Percentiles rank a stretch among this genome's conserved stretches.
These are phyloP conservation scores for Nannizzia gypsea DNA, from an alignment of 2,329 filamentous ascomycete genomes.

Conservation along the genomic window DNA sequence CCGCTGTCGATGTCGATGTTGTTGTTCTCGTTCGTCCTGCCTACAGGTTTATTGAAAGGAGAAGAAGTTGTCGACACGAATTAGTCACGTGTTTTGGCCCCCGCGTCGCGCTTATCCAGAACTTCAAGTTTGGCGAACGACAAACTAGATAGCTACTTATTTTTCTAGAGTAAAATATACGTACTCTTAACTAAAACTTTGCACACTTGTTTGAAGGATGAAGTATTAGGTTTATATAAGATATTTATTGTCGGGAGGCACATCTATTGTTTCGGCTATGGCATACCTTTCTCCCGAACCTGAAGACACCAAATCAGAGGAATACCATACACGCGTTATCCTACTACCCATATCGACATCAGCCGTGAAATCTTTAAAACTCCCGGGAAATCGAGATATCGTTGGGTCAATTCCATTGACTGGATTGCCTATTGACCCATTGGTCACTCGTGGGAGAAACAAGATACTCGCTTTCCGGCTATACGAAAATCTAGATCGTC, in stretches of 20 bases:
- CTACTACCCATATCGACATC: not conserved
- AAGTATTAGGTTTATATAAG: not conserved
- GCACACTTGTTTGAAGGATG: not conserved
- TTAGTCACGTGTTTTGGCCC: not conserved
- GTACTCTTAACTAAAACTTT: not conserved
- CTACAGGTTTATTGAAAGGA: not conserved
- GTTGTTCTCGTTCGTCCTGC: not conserved
- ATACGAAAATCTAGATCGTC: constrained; percentile 1
- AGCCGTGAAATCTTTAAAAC: not conserved
- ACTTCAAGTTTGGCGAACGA: not conserved
- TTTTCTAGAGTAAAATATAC: not conserved
- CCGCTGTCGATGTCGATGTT: not conserved
- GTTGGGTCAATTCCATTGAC: not conserved
- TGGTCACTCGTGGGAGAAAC: not conserved
- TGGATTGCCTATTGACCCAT: not conserved
- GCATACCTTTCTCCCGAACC: not conserved
- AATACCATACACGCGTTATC: not conserved
- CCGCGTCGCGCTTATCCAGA: constrained; percentile 1
- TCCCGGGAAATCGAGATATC: not conserved
- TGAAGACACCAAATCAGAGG: not conserved
- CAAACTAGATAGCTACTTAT: not conserved
- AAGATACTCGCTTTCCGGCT: not conserved
- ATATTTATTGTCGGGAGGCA: not conserved
- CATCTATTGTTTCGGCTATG: not conserved
- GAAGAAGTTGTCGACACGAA: not conserved